phyloP scores from a whole-genome alignment of 1,284 basidiomycete genomes.

The Cerrena zonata region DNA sequence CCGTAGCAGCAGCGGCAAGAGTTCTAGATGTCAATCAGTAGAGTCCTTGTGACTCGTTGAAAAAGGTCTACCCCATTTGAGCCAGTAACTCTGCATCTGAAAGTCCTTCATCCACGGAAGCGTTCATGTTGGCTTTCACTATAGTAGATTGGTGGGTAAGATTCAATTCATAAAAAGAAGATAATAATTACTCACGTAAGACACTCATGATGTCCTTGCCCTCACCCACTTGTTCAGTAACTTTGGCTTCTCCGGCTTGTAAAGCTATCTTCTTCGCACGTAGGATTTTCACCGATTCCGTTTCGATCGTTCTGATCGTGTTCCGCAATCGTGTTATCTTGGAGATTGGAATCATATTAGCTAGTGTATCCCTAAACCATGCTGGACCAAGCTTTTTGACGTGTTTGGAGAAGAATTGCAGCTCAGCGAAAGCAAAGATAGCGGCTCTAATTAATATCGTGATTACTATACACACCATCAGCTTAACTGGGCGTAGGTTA shows the following conservation, averaged over 20 bases:
- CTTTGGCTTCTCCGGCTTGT: slow-evolving; percentile 14
- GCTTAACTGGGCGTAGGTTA: neutral
- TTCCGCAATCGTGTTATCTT: neutral
- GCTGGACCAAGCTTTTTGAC: neutral
- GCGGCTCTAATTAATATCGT: neutral
- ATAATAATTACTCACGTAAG: slow-evolving; percentile 14
- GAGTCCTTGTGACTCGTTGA: slow-evolving; percentile 9
- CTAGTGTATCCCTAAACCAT: neutral
- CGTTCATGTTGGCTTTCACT: slow-evolving; percentile 20
- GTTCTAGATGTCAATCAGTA: neutral
- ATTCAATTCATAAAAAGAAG: neutral
- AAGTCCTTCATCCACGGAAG: slow-evolving; percentile 14
- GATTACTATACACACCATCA: neutral
- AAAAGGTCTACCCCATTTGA: neutral
- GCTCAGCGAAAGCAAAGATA: neutral
- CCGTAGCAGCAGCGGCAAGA: slow-evolving; percentile 15
- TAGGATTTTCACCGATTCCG: slow-evolving; percentile 13
- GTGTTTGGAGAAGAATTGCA: neutral
- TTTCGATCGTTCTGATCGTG: slow-evolving; percentile 16
- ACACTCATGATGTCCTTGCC: slow-evolving; percentile 23
- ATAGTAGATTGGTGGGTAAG: neutral
- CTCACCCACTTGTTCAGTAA: slow-evolving; percentile 14
- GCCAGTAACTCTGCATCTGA: neutral
- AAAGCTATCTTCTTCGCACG: slow-evolving; percentile 16
- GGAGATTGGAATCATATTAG: neutral